phyloP scores from a whole-genome alignment of 2,329 filamentous ascomycete genomes.

The Zarea fungicola region DNA sequence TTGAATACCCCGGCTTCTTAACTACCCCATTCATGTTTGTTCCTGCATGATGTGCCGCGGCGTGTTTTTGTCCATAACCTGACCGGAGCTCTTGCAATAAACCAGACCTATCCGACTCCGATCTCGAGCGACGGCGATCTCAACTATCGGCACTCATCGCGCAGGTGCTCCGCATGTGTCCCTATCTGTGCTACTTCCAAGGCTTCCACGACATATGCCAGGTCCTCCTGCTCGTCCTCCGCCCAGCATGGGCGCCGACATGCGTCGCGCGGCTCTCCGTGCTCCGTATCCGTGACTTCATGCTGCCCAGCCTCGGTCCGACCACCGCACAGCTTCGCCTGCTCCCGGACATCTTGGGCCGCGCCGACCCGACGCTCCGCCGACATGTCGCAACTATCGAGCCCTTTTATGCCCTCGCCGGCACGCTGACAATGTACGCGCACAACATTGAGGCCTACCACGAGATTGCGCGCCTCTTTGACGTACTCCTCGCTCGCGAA shows the following conservation, averaged over 20 bases:
- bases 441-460: conserved; percentile 90
- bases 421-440: conserved; percentile 91
- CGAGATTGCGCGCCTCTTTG: conserved; percentile 86
- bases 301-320: conserved; percentile 82
- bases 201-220: conserved; percentile 98
- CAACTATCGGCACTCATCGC: conserved; percentile 78
- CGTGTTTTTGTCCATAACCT: too few species aligned
- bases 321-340: conserved; percentile 81
- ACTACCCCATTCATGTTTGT: too few species aligned
- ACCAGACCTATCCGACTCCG: conserved; percentile 60
- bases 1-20: too few species aligned
- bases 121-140: conserved; percentile 65
- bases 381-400: conserved; percentile 70
- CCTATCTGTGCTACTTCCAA: conserved; percentile 91
- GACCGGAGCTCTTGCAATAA: too few species aligned
- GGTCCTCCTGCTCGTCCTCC: conserved; percentile 83
- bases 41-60: too few species aligned
- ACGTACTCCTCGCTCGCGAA: conserved; percentile 81
- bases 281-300: conserved; percentile 91
- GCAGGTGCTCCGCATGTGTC: conserved; percentile 72
- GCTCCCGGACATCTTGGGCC: conserved; percentile 73
- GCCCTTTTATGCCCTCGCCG: conserved; percentile 90
- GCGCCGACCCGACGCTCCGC: conserved; percentile 66
- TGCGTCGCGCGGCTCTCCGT: conserved; percentile 78
- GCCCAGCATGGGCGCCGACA: conserved; percentile 51